Conservation (phyloP, 2,329 filamentous ascomycete genomes). For the Colletotrichum agaves region DNA sequence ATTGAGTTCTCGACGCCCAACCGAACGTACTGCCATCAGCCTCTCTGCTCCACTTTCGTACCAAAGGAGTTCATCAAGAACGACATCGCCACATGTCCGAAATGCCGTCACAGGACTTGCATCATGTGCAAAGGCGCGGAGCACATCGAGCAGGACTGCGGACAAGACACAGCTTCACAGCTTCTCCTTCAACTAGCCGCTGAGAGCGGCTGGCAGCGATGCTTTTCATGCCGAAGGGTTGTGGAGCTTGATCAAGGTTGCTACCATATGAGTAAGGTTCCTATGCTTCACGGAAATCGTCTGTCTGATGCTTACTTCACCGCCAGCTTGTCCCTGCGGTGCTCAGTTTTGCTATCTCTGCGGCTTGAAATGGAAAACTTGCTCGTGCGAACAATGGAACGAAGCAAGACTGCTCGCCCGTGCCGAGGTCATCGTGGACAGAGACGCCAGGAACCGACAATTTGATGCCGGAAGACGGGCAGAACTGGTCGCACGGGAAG, state of each 20-base stretch:
- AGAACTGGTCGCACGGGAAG: conserved; percentile 39
- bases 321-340: conserved; percentile 59
- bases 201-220: not conserved
- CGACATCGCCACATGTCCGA: conserved; percentile 52
- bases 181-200: not conserved
- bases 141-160: not conserved
- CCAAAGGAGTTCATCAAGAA: conserved; percentile 42
- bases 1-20: conserved; percentile 60
- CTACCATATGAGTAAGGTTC: conserved; percentile 61
- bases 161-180: not conserved
- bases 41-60: conserved; percentile 60
- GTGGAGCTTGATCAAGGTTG: not conserved
- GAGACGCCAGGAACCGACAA: conserved; percentile 22
- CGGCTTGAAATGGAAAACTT: conserved; percentile 54
- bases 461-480: not conserved
- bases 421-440: conserved; percentile 47
- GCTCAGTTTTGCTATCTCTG: conserved; percentile 63
- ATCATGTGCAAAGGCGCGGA: not conserved
- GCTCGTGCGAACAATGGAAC: conserved; percentile 50
- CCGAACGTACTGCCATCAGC: conserved; percentile 60
- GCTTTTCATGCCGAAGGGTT: not conserved
- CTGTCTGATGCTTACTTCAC: too few species aligned
- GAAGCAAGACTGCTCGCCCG: conserved; percentile 47
- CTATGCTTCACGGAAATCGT: too few species aligned
- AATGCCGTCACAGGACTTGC: conserved; percentile 60